Conservation (phyloP, 306 rosid species). For the Vicia villosa region DNA sequence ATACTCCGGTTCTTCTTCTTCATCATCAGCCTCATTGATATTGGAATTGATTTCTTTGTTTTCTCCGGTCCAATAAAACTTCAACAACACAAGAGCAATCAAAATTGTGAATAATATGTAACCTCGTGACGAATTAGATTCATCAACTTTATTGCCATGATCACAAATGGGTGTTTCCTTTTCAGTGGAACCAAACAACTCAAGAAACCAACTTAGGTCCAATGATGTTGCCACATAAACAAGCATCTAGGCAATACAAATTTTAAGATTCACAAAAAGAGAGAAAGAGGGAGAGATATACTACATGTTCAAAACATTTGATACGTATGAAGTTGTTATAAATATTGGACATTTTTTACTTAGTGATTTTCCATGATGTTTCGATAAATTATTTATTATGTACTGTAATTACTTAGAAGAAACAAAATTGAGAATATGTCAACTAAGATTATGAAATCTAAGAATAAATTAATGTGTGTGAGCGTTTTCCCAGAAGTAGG, state of each 20-base stretch:
- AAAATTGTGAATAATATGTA: background rate
- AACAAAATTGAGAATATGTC: conserved; percentile 35
- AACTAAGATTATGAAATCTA: conserved; percentile 4
- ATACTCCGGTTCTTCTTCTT: background rate
- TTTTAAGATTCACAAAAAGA: background rate
- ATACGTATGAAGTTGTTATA: background rate
- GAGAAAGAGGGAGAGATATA: background rate
- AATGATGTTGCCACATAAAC: conserved; percentile 29
- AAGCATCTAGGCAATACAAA: conserved; percentile 30
- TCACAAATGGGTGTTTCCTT: conserved; percentile 23
- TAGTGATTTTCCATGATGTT: conserved; percentile 25
- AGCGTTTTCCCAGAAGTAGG: background rate
- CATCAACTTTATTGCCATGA: background rate
- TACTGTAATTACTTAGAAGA: conserved; percentile 40
- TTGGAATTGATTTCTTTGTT: background rate
- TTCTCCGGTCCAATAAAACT: background rate
- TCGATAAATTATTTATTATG: background rate
- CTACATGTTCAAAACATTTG: background rate
- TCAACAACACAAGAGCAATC: conserved; percentile 7
- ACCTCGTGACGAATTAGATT: background rate
- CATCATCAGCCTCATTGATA: conserved; percentile 14
- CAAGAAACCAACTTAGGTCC: conserved; percentile 30
- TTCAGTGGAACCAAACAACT: conserved; percentile 34
- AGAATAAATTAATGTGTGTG: background rate
- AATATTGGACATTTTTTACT: background rate